Conservation (phyloP, 139 green algal genomes). For the Desmodesmus armatus region DNA sequence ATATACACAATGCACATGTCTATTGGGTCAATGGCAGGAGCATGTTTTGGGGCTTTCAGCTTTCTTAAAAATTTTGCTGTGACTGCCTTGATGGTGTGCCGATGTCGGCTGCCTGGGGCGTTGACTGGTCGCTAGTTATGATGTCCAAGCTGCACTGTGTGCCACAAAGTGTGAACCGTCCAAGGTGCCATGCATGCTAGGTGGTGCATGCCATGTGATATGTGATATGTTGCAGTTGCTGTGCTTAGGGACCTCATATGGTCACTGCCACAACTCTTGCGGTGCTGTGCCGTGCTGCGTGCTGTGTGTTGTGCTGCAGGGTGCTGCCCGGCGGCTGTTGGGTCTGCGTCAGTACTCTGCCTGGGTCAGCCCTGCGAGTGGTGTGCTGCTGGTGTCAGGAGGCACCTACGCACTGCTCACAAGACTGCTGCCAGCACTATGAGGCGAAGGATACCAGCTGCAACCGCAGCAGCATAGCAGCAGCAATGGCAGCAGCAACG, state of each 20-base stretch:
- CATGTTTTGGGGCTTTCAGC: too few relatives aligned
- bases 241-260: too few relatives aligned
- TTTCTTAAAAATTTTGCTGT: neutral
- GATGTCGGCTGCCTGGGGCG: too few relatives aligned
- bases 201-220: neutral
- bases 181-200: neutral
- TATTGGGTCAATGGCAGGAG: too few relatives aligned
- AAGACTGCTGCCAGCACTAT: constrained; percentile 14
- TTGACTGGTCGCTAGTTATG: neutral
- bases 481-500: too few relatives aligned
- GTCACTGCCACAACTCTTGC: too few relatives aligned
- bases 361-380: constrained; percentile 92
- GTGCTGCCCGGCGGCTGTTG: constrained; percentile 83
- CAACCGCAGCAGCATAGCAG: too few relatives aligned
- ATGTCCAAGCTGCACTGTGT: neutral
- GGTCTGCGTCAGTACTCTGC: constrained; percentile 79
- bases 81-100: neutral
- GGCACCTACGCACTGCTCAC: constrained; percentile 88
- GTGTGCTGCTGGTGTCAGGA: constrained; percentile 84
- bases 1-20: too few relatives aligned
- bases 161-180: too few relatives aligned
- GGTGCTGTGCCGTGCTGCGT: constrained; percentile 2
- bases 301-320: constrained; percentile 28
- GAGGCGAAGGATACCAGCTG: too few relatives aligned
- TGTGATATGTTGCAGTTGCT: neutral